phyloP scores from a whole-genome alignment of 306 rosid genomes.

The Ammopiptanthus mongolicus region DNA sequence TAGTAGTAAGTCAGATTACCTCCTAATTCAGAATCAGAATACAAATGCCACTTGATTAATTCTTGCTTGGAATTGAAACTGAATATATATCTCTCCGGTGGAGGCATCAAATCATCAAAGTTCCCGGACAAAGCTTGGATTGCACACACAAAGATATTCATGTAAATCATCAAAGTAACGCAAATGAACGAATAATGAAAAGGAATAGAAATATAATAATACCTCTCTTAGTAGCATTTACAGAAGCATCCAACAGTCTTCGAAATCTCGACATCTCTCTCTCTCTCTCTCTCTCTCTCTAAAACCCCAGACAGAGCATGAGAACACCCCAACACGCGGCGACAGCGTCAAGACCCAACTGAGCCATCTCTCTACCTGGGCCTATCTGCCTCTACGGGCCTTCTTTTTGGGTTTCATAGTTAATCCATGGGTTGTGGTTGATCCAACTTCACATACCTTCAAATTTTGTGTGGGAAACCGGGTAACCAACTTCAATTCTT shows the following conservation, averaged over 20 bases:
- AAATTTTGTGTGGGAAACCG: no score
- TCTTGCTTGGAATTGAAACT: slow-evolving; percentile 78
- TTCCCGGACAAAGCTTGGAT: slow-evolving; percentile 56
- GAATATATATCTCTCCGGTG: slow-evolving; percentile 72
- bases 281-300: slow-evolving; percentile 8
- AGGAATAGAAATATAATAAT: neutral
- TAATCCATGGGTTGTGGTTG: neutral
- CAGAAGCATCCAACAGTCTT: slow-evolving; percentile 61
- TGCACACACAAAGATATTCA: neutral
- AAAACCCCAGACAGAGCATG: neutral
- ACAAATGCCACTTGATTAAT: slow-evolving; percentile 82
- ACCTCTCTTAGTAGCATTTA: slow-evolving; percentile 83
- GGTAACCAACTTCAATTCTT: no score
- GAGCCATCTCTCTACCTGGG: neutral
- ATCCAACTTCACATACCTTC: neutral
- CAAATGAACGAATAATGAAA: neutral
- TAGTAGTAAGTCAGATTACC: slow-evolving; percentile 19
- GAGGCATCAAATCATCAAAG: slow-evolving; percentile 87
- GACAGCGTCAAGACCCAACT: neutral
- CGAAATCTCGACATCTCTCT: slow-evolving; percentile 71
- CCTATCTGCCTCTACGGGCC: neutral
- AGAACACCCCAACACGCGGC: neutral
- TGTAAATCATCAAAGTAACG: neutral
- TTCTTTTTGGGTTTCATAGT: neutral
- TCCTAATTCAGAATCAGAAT: slow-evolving; percentile 92